Evolutionary conservation across 768 basidiomycete species (phyloP).

Genomic region (Solioccasus polychromus): DNA sequence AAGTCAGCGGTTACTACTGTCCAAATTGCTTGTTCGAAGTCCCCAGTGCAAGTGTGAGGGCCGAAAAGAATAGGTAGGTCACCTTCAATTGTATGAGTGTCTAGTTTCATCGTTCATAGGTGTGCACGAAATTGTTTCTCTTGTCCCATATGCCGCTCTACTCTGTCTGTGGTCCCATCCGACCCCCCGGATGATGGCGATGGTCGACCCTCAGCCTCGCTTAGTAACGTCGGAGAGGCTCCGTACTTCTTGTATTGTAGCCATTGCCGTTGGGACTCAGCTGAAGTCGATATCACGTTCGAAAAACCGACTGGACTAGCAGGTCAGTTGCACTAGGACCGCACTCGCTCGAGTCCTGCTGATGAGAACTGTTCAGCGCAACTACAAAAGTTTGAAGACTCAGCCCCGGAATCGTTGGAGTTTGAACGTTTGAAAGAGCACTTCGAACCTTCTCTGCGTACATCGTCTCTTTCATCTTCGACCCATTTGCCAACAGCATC

Average conservation of each 20-base stretch:
- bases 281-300: slow-evolving; percentile 86
- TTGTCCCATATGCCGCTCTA: slow-evolving; percentile 91
- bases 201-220: slow-evolving; percentile 48
- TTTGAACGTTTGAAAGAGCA: slow-evolving; percentile 96
- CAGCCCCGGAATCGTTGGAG: slow-evolving; percentile 79
- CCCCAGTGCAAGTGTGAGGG: slow-evolving; percentile 95
- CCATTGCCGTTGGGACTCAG: slow-evolving; percentile 93
- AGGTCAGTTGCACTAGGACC: slow-evolving; percentile 44
- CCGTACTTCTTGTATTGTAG: slow-evolving; percentile 92
- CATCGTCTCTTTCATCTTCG: slow-evolving; percentile 72
- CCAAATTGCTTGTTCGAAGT: slow-evolving; percentile 99
- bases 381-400: slow-evolving; percentile 86
- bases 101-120: slow-evolving; percentile 41
- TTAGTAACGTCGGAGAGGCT: slow-evolving; percentile 70
- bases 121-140: slow-evolving; percentile 98
- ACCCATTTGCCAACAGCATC: slow-evolving; percentile 47
- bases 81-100: slow-evolving; percentile 7
- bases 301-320: slow-evolving; percentile 97
- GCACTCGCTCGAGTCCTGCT: background rate
- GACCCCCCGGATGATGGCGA: slow-evolving; percentile 68
- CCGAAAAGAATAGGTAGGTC: slow-evolving; percentile 88
- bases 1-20: slow-evolving; percentile 97
- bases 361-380: slow-evolving; percentile 55
- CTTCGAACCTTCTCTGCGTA: slow-evolving; percentile 91
- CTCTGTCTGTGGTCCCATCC: slow-evolving; percentile 86